Conservation (phyloP, 2,329 filamentous ascomycete genomes). For the Lasiodiplodia gonubiensis region DNA sequence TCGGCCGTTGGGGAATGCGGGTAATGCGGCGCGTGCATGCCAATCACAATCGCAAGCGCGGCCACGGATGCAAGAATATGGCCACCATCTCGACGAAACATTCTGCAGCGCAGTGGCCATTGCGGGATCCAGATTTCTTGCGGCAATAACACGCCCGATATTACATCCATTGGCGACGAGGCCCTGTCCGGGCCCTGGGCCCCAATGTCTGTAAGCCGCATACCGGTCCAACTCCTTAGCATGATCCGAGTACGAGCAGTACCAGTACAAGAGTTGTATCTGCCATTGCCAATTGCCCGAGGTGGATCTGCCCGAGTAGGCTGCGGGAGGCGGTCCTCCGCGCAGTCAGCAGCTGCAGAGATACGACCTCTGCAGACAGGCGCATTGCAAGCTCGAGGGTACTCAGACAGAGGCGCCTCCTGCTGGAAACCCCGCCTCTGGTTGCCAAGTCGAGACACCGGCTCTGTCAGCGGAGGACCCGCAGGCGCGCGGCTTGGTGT, state of each 20-base stretch:
- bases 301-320: neutral
- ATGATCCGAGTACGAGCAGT: neutral
- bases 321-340: neutral
- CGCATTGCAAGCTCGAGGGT: neutral
- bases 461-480: constrained; percentile 1
- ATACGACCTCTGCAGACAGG: too few species aligned
- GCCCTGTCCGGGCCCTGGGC: neutral
- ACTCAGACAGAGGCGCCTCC: neutral
- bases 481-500: neutral
- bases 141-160: constrained; percentile 4
- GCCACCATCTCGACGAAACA: neutral
- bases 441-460: neutral
- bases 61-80: constrained; percentile 12
- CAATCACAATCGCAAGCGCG: constrained; percentile 9
- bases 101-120: constrained; percentile 1
- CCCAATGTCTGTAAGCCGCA: constrained; percentile 16
- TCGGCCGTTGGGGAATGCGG: constrained; percentile 23
- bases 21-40: constrained; percentile 22
- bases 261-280: neutral
- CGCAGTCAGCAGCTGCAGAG: neutral
- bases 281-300: neutral
- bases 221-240: neutral
- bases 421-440: neutral
- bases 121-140: constrained; percentile 12
- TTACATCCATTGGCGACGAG: constrained; percentile 1